Evolutionary conservation across 169 alveolate genomes (phyloP).

Genomic region (Besnoitia besnoiti): DNA sequence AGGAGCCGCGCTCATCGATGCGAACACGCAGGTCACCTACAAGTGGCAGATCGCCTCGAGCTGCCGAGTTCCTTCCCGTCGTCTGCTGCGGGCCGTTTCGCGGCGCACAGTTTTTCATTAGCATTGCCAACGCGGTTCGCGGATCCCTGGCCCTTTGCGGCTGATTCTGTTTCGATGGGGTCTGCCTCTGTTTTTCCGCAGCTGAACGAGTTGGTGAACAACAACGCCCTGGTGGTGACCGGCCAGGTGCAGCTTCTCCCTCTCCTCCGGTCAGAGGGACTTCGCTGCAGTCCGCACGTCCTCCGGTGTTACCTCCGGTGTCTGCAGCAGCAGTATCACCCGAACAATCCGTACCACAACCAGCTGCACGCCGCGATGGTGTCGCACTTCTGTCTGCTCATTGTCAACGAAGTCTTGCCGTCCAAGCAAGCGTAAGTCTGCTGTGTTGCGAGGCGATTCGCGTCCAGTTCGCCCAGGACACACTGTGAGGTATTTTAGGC

Average conservation of each 20-base stretch:
- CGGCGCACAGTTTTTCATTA: neutral
- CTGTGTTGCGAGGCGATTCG: no score
- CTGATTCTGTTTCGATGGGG: neutral
- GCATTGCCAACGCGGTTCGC: neutral
- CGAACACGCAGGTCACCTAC: no score
- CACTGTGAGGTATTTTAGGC: no score
- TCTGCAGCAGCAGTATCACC: slow-evolving; percentile 56
- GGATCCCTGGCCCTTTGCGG: neutral
- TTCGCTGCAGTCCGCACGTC: slow-evolving; percentile 19
- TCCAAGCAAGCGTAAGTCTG: slow-evolving; percentile 39
- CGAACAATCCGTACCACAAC: slow-evolving; percentile 73
- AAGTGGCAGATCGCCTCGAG: no score
- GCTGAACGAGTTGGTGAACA: slow-evolving; percentile 20
- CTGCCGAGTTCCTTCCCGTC: no score
- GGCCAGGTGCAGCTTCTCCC: slow-evolving; percentile 33
- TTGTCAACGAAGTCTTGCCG: slow-evolving; percentile 31
- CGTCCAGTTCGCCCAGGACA: no score
- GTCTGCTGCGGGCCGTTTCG: neutral
- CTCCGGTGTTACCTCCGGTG: neutral
- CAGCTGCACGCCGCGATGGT: slow-evolving; percentile 75
- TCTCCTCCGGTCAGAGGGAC: slow-evolving; percentile 37
- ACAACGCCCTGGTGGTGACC: slow-evolving; percentile 36
- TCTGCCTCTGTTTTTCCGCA: neutral
- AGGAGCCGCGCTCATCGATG: no score
- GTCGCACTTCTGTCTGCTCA: slow-evolving; percentile 61